Evolutionary conservation across 192 early-diverging fungal species (phyloP).

Genomic region (Chytriomyces sp.): DNA sequence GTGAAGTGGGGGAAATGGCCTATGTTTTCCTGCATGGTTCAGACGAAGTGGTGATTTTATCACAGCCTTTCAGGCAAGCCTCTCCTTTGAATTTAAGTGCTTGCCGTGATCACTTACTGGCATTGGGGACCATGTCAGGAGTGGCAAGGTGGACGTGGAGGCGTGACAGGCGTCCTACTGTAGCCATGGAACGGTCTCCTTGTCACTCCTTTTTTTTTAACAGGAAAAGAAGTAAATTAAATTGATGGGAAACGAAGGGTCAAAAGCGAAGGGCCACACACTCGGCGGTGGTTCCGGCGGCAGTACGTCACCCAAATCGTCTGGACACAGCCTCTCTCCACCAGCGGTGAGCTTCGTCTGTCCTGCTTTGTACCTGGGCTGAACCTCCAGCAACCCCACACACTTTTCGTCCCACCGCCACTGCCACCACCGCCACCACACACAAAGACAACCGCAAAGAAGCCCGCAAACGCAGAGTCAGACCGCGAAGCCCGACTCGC

Average conservation of each 20-base stretch:
- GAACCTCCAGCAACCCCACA: neutral
- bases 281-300: slow-evolving; percentile 16
- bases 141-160: too few relatives aligned
- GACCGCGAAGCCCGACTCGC: slow-evolving; percentile 23
- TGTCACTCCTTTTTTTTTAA: too few relatives aligned
- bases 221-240: neutral
- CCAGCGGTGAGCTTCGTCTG: neutral
- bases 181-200: too few relatives aligned
- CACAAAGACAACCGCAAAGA: neutral
- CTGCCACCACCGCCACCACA: too few relatives aligned
- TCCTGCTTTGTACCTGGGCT: neutral
- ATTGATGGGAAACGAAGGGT: slow-evolving; percentile 26
- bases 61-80: too few relatives aligned
- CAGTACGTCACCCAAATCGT: neutral
- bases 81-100: too few relatives aligned
- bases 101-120: too few relatives aligned
- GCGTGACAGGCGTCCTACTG: too few relatives aligned
- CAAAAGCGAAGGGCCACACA: slow-evolving; percentile 27
- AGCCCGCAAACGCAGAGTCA: slow-evolving; percentile 15
- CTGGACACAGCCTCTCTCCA: neutral
- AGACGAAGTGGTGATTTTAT: too few relatives aligned
- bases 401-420: neutral
- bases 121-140: too few relatives aligned
- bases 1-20: slow-evolving; percentile 78
- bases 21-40: too few relatives aligned